phyloP scores from a whole-genome alignment of 164 flowering plant genomes.

The Stephania yunnanensis region DNA sequence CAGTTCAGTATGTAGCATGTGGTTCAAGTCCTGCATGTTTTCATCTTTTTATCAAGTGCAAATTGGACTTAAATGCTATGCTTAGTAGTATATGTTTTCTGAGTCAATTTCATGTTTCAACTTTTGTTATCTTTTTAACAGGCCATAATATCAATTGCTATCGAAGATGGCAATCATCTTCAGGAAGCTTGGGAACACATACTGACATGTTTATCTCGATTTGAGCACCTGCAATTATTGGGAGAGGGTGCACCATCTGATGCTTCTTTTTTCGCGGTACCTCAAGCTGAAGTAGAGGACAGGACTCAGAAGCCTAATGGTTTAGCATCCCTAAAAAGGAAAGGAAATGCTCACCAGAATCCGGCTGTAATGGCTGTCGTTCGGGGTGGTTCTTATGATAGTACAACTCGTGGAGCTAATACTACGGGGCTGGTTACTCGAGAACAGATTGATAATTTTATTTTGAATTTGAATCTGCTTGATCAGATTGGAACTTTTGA shows the following conservation, averaged over 20 bases:
- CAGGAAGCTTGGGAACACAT: conserved; percentile 99
- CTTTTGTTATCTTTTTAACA: conserved; percentile 22
- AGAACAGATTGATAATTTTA: conserved; percentile 81
- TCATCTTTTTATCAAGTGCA: background rate
- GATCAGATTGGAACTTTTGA: conserved; percentile 95
- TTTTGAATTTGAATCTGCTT: conserved; percentile 85
- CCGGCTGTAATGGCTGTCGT: conserved; percentile 90
- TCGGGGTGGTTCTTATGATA: conserved; percentile 98
- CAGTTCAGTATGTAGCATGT: background rate
- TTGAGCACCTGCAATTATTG: conserved; percentile 88
- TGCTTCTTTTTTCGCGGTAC: conserved; percentile 63
- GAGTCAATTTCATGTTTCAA: background rate
- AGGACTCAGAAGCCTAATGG: conserved; percentile 43
- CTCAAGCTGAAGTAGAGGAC: conserved; percentile 68
- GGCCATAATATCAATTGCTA: conserved; percentile 92
- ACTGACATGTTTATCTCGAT: conserved; percentile 89
- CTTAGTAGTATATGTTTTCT: background rate
- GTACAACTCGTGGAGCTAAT: conserved; percentile 54
- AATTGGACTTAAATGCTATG: background rate
- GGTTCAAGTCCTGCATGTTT: background rate
- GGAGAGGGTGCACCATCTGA: conserved; percentile 99
- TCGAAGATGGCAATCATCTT: conserved; percentile 92
- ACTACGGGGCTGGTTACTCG: conserved; percentile 60
- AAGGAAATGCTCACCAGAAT: conserved; percentile 73
- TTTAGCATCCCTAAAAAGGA: conserved; percentile 62